Evolutionary conservation across 192 early-diverging fungal genomes (phyloP).

Genomic region (Coemansia sp.): DNA sequence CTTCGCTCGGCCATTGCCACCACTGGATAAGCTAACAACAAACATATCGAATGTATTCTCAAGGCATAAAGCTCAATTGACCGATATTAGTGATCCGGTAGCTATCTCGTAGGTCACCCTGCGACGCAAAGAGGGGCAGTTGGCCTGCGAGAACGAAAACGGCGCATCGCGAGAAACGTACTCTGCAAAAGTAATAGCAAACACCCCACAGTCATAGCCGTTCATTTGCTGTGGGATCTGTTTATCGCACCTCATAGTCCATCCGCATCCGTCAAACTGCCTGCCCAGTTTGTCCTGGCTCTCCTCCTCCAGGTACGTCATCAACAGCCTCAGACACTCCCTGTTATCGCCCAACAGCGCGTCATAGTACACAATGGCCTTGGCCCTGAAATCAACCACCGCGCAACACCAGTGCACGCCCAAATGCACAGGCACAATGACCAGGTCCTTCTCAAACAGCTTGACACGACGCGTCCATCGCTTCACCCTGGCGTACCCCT

Average conservation of each 20-base stretch:
- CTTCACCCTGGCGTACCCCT: slow-evolving; percentile 71
- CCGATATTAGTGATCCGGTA: slow-evolving; percentile 28
- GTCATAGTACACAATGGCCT: slow-evolving; percentile 78
- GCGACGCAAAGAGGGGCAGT: slow-evolving; percentile 70
- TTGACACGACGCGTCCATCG: slow-evolving; percentile 77
- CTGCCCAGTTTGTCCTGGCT: slow-evolving; percentile 67
- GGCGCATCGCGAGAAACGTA: slow-evolving; percentile 56
- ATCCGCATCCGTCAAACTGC: slow-evolving; percentile 61
- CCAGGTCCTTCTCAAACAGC: slow-evolving; percentile 69
- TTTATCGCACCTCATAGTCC: slow-evolving; percentile 66
- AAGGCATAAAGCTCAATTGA: not conserved
- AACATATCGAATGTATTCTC: not conserved
- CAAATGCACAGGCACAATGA: slow-evolving; percentile 84
- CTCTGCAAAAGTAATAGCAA: slow-evolving; percentile 87
- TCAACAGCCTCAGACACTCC: slow-evolving; percentile 46
- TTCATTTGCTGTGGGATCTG: slow-evolving; percentile 82
- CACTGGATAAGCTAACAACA: slow-evolving; percentile 1
- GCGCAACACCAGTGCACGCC: slow-evolving; percentile 75
- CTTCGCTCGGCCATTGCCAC: slow-evolving; percentile 15
- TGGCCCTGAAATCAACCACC: slow-evolving; percentile 59
- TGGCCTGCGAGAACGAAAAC: slow-evolving; percentile 70
- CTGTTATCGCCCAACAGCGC: slow-evolving; percentile 69
- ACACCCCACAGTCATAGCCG: slow-evolving; percentile 94
- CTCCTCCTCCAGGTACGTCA: slow-evolving; percentile 72
- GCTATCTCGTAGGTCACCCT: slow-evolving; percentile 78